Evolutionary conservation across 495 filamentous ascomycete genomes (phyloP).

Genomic region (Pseudoneurospora amorphoporcata): DNA sequence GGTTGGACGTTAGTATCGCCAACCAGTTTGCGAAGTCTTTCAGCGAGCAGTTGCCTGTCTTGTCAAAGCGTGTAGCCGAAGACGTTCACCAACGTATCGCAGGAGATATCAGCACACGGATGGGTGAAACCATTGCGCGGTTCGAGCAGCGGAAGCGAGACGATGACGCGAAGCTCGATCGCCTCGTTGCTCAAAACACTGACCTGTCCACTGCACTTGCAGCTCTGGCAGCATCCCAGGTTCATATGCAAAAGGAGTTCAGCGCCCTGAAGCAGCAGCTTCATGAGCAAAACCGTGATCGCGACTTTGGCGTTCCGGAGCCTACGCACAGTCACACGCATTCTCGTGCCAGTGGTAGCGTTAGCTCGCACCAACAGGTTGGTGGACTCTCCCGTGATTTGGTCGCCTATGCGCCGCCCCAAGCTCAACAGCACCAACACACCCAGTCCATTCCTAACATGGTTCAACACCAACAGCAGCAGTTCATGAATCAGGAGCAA

Average conservation of each 20-base stretch:
- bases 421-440: slow-evolving; percentile 9
- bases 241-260: slow-evolving; percentile 27
- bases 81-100: slow-evolving; percentile 46
- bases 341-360: slow-evolving; percentile 8
- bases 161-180: slow-evolving; percentile 72
- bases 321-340: slow-evolving; percentile 5
- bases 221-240: slow-evolving; percentile 53
- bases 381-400: slow-evolving; percentile 9
- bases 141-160: slow-evolving; percentile 58
- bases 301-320: slow-evolving; percentile 2
- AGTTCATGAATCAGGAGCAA: slow-evolving; percentile 19
- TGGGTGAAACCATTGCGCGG: slow-evolving; percentile 29
- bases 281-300: slow-evolving; percentile 11
- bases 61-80: slow-evolving; percentile 45
- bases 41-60: slow-evolving; percentile 52
- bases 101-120: slow-evolving; percentile 23
- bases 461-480: slow-evolving; percentile 24
- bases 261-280: slow-evolving; percentile 13
- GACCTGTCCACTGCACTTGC: slow-evolving; percentile 62
- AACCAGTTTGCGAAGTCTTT: slow-evolving; percentile 33
- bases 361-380: slow-evolving; percentile 12
- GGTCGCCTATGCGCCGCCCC: slow-evolving; percentile 12
- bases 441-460: slow-evolving; percentile 15
- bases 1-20: slow-evolving; percentile 58
- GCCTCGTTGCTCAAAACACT: slow-evolving; percentile 62